Conservation (phyloP, 1,284 basidiomycete species). For the Exsudoporus floridanus region DNA sequence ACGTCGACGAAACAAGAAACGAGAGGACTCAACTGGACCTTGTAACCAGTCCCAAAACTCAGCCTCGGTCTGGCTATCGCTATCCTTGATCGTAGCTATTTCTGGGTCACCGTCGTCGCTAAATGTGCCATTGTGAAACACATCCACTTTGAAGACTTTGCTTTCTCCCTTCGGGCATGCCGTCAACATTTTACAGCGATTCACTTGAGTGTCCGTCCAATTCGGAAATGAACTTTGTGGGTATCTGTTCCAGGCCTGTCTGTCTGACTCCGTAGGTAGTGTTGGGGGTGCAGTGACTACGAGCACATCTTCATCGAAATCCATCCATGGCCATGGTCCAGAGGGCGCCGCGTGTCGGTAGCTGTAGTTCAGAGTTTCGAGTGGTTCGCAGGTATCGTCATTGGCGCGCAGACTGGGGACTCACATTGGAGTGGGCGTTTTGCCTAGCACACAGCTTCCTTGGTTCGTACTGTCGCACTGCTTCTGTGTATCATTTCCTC, state of each 20-base stretch:
- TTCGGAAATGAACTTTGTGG: slow-evolving; percentile 53
- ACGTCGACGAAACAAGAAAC: background rate
- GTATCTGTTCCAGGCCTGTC: slow-evolving; percentile 42
- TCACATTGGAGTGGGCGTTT: slow-evolving; percentile 28
- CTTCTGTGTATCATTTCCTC: background rate
- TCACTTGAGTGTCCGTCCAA: slow-evolving; percentile 50
- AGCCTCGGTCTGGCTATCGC: slow-evolving; percentile 25
- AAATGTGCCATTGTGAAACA: slow-evolving; percentile 42
- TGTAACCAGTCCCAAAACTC: slow-evolving; percentile 41
- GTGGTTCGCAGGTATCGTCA: background rate
- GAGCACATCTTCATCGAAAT: slow-evolving; percentile 34
- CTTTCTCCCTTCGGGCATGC: slow-evolving; percentile 29
- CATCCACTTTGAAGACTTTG: slow-evolving; percentile 43
- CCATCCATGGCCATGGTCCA: slow-evolving; percentile 38
- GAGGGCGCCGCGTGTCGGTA: slow-evolving; percentile 36
- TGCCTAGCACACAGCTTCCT: slow-evolving; percentile 7
- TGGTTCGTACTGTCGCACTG: background rate
- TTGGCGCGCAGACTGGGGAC: background rate
- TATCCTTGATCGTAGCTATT: slow-evolving; percentile 18
- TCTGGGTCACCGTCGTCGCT: background rate
- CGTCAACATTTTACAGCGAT: slow-evolving; percentile 41
- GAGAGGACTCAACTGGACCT: slow-evolving; percentile 16
- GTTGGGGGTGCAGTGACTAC: background rate
- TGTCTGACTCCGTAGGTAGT: background rate
- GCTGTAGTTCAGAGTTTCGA: slow-evolving; percentile 10